Evolutionary conservation across 225 moss, liverwort and hornwort genomes (phyloP).

Genomic region (Marchantia paleacea): DNA sequence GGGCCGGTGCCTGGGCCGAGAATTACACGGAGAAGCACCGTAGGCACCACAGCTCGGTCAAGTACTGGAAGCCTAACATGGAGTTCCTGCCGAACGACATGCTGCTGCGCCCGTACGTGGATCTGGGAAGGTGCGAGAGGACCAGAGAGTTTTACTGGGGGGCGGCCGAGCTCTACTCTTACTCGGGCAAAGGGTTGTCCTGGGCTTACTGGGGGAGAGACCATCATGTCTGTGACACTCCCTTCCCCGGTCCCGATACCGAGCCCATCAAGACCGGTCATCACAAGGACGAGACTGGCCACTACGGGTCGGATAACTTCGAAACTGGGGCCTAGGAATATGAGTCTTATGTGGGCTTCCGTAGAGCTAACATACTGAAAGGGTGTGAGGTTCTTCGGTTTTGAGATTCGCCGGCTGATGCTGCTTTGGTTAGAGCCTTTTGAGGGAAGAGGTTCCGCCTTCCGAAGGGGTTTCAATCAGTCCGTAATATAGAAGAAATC

Average conservation of each 20-base stretch:
- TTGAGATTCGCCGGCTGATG: too few species aligned
- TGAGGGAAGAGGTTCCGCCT: too few species aligned
- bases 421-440: too few species aligned
- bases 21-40: constrained; percentile 27
- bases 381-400: too few species aligned
- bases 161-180: constrained; percentile 40
- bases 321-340: background rate
- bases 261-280: constrained; percentile 39
- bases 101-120: constrained; percentile 41
- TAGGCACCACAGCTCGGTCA: constrained; percentile 26
- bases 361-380: too few species aligned
- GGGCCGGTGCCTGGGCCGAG: constrained; percentile 40
- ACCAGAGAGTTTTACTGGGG: constrained; percentile 37
- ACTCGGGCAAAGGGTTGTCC: constrained; percentile 42
- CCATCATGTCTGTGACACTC: constrained; percentile 42
- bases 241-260: constrained; percentile 24
- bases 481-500: too few species aligned
- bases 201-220: constrained; percentile 49
- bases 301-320: constrained; percentile 17
- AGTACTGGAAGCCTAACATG: constrained; percentile 38
- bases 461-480: too few species aligned
- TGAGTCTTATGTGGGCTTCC: too few species aligned
- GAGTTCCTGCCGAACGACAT: constrained; percentile 44
- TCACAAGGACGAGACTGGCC: constrained; percentile 35
- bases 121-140: constrained; percentile 25